phyloP scores from a whole-genome alignment of 768 basidiomycete species.

The Serendipita indica region DNA sequence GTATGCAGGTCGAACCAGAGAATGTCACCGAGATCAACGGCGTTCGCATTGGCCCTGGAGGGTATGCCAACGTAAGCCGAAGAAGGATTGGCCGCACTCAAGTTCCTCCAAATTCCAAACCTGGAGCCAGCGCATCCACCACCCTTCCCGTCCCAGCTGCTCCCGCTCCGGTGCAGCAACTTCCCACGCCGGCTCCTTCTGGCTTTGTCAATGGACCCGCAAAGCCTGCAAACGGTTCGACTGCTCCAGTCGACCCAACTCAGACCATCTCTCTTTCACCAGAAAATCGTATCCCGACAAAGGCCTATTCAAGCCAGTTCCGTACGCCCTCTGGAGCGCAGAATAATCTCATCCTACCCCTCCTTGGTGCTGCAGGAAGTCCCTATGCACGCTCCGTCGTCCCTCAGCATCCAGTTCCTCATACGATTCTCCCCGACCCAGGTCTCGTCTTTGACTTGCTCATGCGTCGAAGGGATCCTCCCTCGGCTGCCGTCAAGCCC shows the following conservation, averaged over 20 bases:
- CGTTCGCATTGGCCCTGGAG: background rate
- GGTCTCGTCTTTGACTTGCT: constrained; percentile 58
- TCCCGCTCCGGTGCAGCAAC: background rate
- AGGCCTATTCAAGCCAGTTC: background rate
- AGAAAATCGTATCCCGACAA: constrained; percentile 28
- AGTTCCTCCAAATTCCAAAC: no score
- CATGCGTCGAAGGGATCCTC: constrained; percentile 33
- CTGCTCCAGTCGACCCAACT: constrained; percentile 12
- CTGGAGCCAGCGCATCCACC: background rate
- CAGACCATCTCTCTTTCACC: no score
- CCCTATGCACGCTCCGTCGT: constrained; percentile 74
- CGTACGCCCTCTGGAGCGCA: constrained; percentile 61
- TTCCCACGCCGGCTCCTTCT: background rate
- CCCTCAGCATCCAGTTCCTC: constrained; percentile 29
- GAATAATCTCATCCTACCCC: constrained; percentile 57
- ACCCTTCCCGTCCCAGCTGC: constrained; percentile 14
- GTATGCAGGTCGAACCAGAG: constrained; percentile 11
- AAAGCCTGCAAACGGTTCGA: background rate
- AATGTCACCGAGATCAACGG: background rate
- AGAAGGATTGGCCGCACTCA: background rate
- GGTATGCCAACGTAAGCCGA: background rate
- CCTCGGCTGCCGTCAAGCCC: background rate
- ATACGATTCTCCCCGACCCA: constrained; percentile 43
- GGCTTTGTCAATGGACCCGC: background rate
- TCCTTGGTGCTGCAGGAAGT: constrained; percentile 61